Conservation (phyloP, 2,329 filamentous ascomycete genomes). For the Leptographium radiaticola region DNA sequence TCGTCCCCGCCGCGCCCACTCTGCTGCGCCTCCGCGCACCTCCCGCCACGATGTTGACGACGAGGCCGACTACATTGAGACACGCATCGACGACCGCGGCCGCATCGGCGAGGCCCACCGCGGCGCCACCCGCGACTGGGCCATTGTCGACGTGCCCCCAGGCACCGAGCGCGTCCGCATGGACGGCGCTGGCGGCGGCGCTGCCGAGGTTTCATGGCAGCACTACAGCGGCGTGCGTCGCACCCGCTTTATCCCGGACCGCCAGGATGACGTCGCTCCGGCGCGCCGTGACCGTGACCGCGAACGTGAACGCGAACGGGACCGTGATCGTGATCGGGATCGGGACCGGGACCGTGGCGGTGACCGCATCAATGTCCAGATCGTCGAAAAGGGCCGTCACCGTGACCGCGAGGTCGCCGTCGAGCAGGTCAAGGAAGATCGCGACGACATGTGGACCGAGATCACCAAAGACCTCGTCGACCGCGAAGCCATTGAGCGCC, state of each 20-base stretch:
- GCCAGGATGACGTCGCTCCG: conserved; percentile 31
- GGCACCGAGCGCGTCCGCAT: conserved; percentile 72
- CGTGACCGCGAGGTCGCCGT: conserved; percentile 37
- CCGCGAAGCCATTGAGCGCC: conserved; percentile 71
- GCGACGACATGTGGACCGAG: conserved; percentile 80
- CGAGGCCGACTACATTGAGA: conserved; percentile 50
- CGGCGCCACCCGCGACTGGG: conserved; percentile 65
- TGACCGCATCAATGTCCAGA: conserved; percentile 28
- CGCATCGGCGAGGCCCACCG: conserved; percentile 61
- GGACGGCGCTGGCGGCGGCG: conserved; percentile 65
- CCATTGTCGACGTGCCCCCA: conserved; percentile 71
- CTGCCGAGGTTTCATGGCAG: conserved; percentile 66
- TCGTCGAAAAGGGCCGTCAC: conserved; percentile 27
- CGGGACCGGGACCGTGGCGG: conserved; percentile 22
- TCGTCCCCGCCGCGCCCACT: conserved; percentile 10
- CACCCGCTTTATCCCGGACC: conserved; percentile 59
- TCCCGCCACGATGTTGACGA: conserved; percentile 41
- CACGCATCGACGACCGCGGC: conserved; percentile 44
- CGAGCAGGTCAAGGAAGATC: conserved; percentile 41
- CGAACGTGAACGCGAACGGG: conserved; percentile 10
- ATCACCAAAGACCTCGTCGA: conserved; percentile 87
- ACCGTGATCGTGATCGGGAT: conserved; percentile 14
- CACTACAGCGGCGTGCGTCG: conserved; percentile 66
- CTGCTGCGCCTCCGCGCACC: conserved; percentile 31
- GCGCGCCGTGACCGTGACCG: conserved; percentile 12